Evolutionary conservation across 352 stramenopile species (phyloP).

Genomic region (Phytopythium ostracodes): DNA sequence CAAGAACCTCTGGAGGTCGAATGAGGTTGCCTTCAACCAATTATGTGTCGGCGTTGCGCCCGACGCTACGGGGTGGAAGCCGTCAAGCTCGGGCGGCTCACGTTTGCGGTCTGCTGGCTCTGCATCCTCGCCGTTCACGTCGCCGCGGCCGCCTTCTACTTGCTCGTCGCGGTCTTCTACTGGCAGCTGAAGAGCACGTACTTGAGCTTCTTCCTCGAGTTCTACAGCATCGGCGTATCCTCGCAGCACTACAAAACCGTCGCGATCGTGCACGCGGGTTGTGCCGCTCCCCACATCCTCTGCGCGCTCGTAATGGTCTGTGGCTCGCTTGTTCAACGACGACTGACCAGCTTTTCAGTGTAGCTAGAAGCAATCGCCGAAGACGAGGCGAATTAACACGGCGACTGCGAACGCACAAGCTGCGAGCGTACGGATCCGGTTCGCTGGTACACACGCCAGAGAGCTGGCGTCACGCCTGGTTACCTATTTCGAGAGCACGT

Average conservation of each 20-base stretch:
- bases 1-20: too few species aligned
- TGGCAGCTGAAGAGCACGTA: slow-evolving; percentile 10
- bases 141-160: slow-evolving; percentile 12
- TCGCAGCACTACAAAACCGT: slow-evolving; percentile 8
- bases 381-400: too few species aligned
- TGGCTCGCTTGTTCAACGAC: slow-evolving; percentile 5
- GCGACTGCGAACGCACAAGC: background rate
- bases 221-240: slow-evolving; percentile 14
- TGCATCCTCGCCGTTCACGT: slow-evolving; percentile 7
- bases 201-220: slow-evolving; percentile 12
- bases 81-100: background rate
- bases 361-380: background rate
- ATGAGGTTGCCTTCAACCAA: too few species aligned
- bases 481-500: background rate
- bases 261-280: slow-evolving; percentile 10
- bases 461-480: background rate
- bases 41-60: too few species aligned
- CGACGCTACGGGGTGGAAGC: background rate
- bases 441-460: background rate
- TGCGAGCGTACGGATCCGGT: background rate
- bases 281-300: slow-evolving; percentile 10
- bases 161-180: slow-evolving; percentile 11
- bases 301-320: slow-evolving; percentile 16
- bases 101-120: slow-evolving; percentile 1
- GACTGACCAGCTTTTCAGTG: background rate